Conservation (phyloP, 352 stramenopile genomes). For the Pythium myriotylum region DNA sequence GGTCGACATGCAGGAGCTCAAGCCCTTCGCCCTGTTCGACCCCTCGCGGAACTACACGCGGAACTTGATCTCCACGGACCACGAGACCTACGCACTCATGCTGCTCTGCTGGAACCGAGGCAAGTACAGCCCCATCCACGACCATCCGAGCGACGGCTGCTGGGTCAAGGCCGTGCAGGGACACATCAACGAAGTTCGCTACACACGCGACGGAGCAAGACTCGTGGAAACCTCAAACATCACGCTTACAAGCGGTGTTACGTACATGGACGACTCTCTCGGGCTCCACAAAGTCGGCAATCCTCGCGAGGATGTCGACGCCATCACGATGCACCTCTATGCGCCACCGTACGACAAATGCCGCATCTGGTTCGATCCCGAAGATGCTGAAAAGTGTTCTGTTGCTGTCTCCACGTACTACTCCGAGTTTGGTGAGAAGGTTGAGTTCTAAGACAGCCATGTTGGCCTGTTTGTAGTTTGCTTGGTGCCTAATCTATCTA, state of each 20-base stretch:
- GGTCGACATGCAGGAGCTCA: slow-evolving; percentile 58
- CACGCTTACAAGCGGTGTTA: slow-evolving; percentile 63
- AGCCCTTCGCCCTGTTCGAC: slow-evolving; percentile 86
- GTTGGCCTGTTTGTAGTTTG: neutral
- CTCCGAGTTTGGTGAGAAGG: slow-evolving; percentile 57
- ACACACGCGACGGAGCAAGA: slow-evolving; percentile 42
- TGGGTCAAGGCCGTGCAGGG: slow-evolving; percentile 90
- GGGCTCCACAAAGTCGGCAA: slow-evolving; percentile 93
- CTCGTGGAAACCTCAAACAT: slow-evolving; percentile 70
- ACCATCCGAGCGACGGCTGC: slow-evolving; percentile 93
- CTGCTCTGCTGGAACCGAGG: slow-evolving; percentile 93
- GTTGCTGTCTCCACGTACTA: slow-evolving; percentile 62
- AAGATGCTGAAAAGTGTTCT: slow-evolving; percentile 49
- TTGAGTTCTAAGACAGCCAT: neutral
- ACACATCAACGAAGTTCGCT: slow-evolving; percentile 88
- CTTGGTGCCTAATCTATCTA: no score
- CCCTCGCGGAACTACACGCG: slow-evolving; percentile 90
- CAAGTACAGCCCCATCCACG: slow-evolving; percentile 91
- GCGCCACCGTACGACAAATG: slow-evolving; percentile 91
- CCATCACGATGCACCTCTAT: slow-evolving; percentile 94
- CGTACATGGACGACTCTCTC: slow-evolving; percentile 91
- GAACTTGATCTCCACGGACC: slow-evolving; percentile 93
- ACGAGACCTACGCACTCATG: slow-evolving; percentile 93
- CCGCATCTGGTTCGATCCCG: slow-evolving; percentile 76
- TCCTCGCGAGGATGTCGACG: slow-evolving; percentile 56